Conservation (phyloP, 805 yeast species). For the Candida peoriensis region DNA sequence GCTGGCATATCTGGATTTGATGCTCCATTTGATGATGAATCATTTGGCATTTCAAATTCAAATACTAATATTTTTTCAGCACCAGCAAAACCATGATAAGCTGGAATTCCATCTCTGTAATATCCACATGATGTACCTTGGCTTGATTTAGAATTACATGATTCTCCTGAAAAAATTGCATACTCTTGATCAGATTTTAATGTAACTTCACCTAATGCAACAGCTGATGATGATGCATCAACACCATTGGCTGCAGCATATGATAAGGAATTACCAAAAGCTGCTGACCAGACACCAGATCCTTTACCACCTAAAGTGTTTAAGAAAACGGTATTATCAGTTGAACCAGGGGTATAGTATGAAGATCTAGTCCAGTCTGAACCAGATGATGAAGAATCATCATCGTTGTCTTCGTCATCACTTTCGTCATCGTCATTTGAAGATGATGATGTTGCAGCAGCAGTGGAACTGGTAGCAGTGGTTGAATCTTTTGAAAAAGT, state of each 20-base stretch:
- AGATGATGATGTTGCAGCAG: constrained; percentile 28
- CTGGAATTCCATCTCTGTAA: constrained; percentile 82
- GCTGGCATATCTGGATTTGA: constrained; percentile 95
- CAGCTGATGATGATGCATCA: constrained; percentile 64
- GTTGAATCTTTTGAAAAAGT: constrained; percentile 12
- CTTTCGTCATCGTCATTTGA: constrained; percentile 26
- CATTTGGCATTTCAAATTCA: constrained; percentile 91
- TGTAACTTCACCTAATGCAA: constrained; percentile 63
- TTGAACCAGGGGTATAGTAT: constrained; percentile 68
- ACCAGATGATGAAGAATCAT: constrained; percentile 34
- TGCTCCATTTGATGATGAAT: constrained; percentile 35
- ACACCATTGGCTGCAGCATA: constrained; percentile 76
- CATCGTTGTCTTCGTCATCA: constrained; percentile 25
- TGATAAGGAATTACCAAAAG: constrained; percentile 91
- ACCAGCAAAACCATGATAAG: constrained; percentile 93
- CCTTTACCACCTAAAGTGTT: constrained; percentile 83
- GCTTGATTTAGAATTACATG: constrained; percentile 41
- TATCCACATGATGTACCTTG: constrained; percentile 60
- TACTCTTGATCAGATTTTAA: constrained; percentile 72
- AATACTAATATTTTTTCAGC: constrained; percentile 78
- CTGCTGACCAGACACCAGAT: constrained; percentile 82
- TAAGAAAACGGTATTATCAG: constrained; percentile 73
- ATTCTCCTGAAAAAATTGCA: constrained; percentile 71
- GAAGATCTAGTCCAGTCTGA: constrained; percentile 70
- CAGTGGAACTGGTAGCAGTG: constrained; percentile 23